Percentiles rank a stretch among this genome's conserved stretches.
Evolutionary conservation across 495 filamentous ascomycete species (phyloP).

Genomic region (Talaromyces wortmannii): DNA sequence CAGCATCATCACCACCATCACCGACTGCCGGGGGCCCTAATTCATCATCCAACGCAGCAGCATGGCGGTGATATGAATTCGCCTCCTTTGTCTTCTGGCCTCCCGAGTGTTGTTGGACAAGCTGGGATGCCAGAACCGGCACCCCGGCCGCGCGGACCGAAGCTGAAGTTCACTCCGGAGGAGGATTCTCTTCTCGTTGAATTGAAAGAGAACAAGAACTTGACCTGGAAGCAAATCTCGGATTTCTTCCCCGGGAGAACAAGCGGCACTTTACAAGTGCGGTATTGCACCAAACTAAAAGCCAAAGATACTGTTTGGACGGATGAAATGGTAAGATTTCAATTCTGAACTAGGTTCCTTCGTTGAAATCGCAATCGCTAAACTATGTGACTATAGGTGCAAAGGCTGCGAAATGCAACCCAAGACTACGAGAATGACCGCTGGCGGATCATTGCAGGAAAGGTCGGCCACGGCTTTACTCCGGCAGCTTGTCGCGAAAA

Average conservation of each 20-base stretch:
- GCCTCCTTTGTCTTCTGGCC: constrained; percentile 22
- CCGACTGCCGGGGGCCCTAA: constrained; percentile 59
- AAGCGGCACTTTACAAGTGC: constrained; percentile 82
- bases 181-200: constrained; percentile 80
- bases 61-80: constrained; percentile 19
- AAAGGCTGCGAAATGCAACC: constrained; percentile 70
- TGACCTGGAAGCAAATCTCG: constrained; percentile 94
- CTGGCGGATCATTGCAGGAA: constrained; percentile 81
- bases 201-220: constrained; percentile 83
- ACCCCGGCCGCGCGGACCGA: constrained; percentile 69
- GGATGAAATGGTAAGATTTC: constrained; percentile 70
- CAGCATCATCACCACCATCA: constrained; percentile 48
- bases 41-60: constrained; percentile 12
- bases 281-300: constrained; percentile 90
- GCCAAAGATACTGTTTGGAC: constrained; percentile 90
- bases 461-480: constrained; percentile 80
- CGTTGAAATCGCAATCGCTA: neutral
- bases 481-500: constrained; percentile 79
- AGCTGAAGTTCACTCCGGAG: constrained; percentile 84
- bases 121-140: constrained; percentile 78
- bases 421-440: constrained; percentile 85
- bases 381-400: constrained; percentile 45
- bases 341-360: neutral
- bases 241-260: constrained; percentile 89
- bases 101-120: constrained; percentile 71